Evolutionary conservation across 1,284 basidiomycete species (phyloP).

Genomic region (Cutaneotrichosporon dermatis): DNA sequence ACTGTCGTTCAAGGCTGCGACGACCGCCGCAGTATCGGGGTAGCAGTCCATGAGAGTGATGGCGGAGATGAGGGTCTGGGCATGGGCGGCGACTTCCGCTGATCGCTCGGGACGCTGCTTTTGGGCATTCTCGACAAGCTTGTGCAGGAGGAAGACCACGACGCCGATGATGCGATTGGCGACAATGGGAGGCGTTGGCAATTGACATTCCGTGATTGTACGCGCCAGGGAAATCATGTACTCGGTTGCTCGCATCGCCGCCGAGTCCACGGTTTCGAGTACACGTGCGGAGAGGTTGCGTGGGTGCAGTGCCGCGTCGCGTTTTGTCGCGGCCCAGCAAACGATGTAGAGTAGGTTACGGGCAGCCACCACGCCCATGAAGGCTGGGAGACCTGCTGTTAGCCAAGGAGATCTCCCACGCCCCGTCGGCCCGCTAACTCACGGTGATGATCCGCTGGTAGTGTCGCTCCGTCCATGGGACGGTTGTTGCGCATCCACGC

Average conservation of each 20-base stretch:
- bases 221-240: background rate
- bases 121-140: background rate
- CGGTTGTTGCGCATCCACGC: background rate
- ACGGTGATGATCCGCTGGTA: background rate
- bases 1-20: no score
- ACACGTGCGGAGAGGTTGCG: background rate
- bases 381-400: background rate
- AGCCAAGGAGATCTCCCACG: no score
- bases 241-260: background rate
- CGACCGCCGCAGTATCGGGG: background rate
- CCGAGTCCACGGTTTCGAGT: background rate
- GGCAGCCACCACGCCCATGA: background rate
- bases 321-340: background rate
- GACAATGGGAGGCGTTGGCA: background rate
- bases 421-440: background rate
- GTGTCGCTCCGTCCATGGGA: no score
- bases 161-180: background rate
- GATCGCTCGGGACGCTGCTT: background rate
- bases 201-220: background rate
- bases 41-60: background rate
- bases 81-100: background rate
- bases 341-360: background rate
- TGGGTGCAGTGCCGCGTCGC: background rate
- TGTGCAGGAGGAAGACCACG: background rate
- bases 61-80: background rate